phyloP scores from a whole-genome alignment of 2,329 filamentous ascomycete genomes.

The Sclerotinia nivalis region DNA sequence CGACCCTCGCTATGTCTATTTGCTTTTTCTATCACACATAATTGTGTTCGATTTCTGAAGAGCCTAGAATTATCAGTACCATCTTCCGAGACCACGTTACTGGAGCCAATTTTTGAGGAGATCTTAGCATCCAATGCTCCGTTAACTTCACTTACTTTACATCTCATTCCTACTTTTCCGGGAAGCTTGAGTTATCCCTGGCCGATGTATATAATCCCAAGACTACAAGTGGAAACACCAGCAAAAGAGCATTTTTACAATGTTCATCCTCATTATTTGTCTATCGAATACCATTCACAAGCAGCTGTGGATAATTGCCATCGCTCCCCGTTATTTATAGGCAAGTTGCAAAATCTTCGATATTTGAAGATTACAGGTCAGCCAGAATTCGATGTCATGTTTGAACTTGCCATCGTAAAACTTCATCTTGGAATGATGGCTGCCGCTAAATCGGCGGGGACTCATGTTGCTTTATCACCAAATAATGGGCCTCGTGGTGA shows the following conservation, averaged over 20 bases:
- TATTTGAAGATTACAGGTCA: conserved; percentile 22
- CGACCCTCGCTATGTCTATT: conserved; percentile 21
- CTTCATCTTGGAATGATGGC: conserved; percentile 22
- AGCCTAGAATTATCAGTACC: conserved; percentile 20
- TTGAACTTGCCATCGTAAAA: conserved; percentile 22
- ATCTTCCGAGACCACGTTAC: conserved; percentile 9
- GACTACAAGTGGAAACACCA: conserved; percentile 9
- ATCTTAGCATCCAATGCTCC: conserved; percentile 16
- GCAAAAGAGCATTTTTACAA: conserved; percentile 20
- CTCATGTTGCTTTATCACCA: conserved; percentile 11
- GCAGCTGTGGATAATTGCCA: conserved; percentile 20
- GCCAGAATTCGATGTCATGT: conserved; percentile 18
- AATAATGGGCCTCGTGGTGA: conserved; percentile 22
- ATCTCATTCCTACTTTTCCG: conserved; percentile 18
- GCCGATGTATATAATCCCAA: conserved; percentile 21
- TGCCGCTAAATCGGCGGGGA: conserved; percentile 13
- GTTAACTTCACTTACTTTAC: conserved; percentile 14
- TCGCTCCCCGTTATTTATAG: conserved; percentile 15
- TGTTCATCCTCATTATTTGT: conserved; percentile 20
- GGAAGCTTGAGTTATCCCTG: conserved; percentile 18
- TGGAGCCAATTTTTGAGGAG: conserved; percentile 18
- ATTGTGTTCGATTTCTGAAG: conserved; percentile 18
- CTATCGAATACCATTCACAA: conserved; percentile 19
- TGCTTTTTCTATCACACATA: conserved; percentile 12
- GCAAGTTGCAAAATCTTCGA: conserved; percentile 12